Conservation (phyloP, 495 filamentous ascomycete species). For the Aspergillus baeticus region DNA sequence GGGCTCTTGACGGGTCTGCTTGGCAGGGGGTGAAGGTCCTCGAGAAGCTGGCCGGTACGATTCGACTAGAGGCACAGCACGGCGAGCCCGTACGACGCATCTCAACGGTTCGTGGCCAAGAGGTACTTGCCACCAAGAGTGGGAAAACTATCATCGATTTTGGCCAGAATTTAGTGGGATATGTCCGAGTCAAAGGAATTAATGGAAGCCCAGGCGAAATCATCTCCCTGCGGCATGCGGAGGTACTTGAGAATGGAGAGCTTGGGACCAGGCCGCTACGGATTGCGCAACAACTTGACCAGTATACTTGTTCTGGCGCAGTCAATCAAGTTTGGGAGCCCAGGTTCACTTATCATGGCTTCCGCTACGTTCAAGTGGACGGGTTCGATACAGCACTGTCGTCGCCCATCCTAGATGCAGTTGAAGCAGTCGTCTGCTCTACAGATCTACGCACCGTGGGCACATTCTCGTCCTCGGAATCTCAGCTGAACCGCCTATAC, state of each 20-base stretch:
- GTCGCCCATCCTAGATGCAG: slow-evolving; percentile 25
- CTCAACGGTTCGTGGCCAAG: not conserved
- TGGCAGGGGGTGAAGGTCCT: not conserved
- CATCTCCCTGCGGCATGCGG: not conserved
- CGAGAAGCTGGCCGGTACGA: too few relatives aligned
- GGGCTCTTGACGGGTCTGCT: not conserved
- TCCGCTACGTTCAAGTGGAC: slow-evolving; percentile 54
- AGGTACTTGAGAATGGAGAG: slow-evolving; percentile 3
- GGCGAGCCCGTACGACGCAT: slow-evolving; percentile 1
- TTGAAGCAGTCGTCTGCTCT: slow-evolving; percentile 36
- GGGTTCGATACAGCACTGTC: slow-evolving; percentile 39
- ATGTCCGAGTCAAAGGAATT: not conserved
- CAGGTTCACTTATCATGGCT: slow-evolving; percentile 51
- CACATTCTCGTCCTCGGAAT: slow-evolving; percentile 45
- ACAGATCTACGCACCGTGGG: not conserved
- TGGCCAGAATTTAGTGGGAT: slow-evolving; percentile 5
- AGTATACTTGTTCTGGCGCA: not conserved
- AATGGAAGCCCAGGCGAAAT: not conserved
- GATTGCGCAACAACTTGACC: not conserved
- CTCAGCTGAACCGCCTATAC: slow-evolving; percentile 45
- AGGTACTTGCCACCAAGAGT: not conserved
- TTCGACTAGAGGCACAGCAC: not conserved
- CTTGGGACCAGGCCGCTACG: slow-evolving; percentile 1
- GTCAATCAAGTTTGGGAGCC: not conserved
- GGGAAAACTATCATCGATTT: slow-evolving; percentile 4